These are phyloP conservation scores for Dovyalis caffra DNA, from an alignment of 345 rosid genomes.

Conservation along the genomic window DNA sequence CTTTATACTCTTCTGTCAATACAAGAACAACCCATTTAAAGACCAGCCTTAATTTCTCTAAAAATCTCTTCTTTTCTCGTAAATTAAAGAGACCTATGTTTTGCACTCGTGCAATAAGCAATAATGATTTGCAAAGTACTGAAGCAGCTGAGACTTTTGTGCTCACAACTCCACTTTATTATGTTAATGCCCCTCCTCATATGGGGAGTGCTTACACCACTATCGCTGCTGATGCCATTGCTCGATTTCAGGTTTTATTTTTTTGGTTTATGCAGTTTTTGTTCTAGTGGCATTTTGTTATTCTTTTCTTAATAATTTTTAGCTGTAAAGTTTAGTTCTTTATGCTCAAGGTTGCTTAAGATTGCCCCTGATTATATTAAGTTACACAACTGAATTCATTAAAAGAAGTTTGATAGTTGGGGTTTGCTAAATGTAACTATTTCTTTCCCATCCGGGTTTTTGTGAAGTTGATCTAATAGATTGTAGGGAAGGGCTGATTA, in stretches of 20 bases:
- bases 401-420: no score
- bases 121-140: constrained; percentile 2
- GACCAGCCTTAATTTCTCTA: constrained; percentile 41
- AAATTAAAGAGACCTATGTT: constrained; percentile 38
- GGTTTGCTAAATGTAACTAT: no score
- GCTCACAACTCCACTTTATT: constrained; percentile 92
- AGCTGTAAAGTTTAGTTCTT: not conserved
- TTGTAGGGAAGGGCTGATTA: constrained; percentile 4
- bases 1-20: constrained; percentile 33
- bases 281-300: not conserved
- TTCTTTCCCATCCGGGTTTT: not conserved
- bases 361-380: no score
- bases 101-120: constrained; percentile 39
- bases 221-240: constrained; percentile 90
- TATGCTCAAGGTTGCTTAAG: no score
- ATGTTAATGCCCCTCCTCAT: constrained; percentile 99
- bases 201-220: constrained; percentile 99
- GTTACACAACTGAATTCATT: no score
- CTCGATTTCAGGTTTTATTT: constrained; percentile 78
- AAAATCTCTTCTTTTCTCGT: constrained; percentile 28
- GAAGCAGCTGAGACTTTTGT: constrained; percentile 49
- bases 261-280: not conserved
- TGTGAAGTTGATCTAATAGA: not conserved
- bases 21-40: constrained; percentile 38
- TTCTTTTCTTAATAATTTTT: not conserved